Conservation (phyloP, 2,329 filamentous ascomycete genomes). For the Sclerotinia sclerotiorum region DNA sequence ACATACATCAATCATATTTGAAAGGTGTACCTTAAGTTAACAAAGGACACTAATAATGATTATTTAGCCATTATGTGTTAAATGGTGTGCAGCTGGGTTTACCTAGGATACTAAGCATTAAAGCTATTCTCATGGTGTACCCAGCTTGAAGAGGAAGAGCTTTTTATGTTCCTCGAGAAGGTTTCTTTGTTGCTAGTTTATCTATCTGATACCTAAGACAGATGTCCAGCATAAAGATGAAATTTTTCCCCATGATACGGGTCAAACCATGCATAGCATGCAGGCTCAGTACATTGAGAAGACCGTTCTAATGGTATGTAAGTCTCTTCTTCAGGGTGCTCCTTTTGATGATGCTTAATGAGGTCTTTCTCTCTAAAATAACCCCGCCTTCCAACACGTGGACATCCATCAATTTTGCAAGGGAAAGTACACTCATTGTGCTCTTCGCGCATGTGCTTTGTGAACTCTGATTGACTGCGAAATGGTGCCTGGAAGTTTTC, state of each 20-base stretch:
- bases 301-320: slow-evolving; percentile 3
- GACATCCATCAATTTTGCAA: slow-evolving; percentile 40
- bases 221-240: no score
- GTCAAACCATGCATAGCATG: neutral
- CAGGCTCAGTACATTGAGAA: slow-evolving; percentile 7
- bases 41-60: neutral
- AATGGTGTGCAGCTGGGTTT: no score
- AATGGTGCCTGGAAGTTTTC: slow-evolving; percentile 24
- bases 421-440: slow-evolving; percentile 42
- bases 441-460: slow-evolving; percentile 42
- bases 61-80: no score
- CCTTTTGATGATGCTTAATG: slow-evolving; percentile 25
- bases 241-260: no score
- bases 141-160: no score
- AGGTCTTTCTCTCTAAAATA: slow-evolving; percentile 33
- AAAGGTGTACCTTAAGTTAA: no score
- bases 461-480: slow-evolving; percentile 37
- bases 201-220: no score
- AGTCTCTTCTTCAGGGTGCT: slow-evolving; percentile 19
- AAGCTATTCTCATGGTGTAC: no score
- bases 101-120: no score
- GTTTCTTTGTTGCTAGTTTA: no score
- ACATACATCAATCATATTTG: no score
- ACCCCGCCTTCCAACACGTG: slow-evolving; percentile 26
- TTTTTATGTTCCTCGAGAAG: no score